Conservation (phyloP, 2,329 filamentous ascomycete genomes). For the Plenodomus biglobosus region DNA sequence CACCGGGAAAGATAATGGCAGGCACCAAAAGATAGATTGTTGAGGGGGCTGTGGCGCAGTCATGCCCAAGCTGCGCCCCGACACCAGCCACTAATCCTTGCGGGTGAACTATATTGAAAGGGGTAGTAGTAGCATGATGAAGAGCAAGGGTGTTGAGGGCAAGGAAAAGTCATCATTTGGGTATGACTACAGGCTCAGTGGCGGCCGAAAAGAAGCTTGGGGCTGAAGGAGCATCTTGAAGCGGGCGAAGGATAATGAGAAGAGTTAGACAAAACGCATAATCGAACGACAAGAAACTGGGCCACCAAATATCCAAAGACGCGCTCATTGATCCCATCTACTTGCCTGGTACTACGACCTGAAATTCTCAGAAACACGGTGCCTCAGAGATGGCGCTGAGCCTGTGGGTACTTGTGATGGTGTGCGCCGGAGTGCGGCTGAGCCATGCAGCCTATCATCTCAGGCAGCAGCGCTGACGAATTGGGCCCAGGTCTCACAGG, state of each 20-base stretch:
- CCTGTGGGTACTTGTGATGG: neutral
- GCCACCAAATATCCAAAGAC: too few relatives aligned
- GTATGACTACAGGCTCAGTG: too few relatives aligned
- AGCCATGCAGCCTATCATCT: conserved; percentile 2
- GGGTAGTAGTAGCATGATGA: neutral
- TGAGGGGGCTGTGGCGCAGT: conserved; percentile 16
- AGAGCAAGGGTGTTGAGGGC: too few relatives aligned
- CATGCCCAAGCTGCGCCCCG: conserved; percentile 8
- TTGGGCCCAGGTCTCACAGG: neutral
- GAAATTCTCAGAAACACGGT: too few relatives aligned
- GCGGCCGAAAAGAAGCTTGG: too few relatives aligned
- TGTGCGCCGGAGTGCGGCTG: conserved; percentile 5
- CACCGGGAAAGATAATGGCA: neutral
- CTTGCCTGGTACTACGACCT: too few relatives aligned
- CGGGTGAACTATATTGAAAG: neutral
- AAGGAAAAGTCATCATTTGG: too few relatives aligned
- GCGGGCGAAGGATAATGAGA: too few relatives aligned
- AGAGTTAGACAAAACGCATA: too few relatives aligned
- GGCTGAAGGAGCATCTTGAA: too few relatives aligned
- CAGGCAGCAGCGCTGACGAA: conserved; percentile 5
- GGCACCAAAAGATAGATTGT: conserved; percentile 1
- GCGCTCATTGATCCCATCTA: too few relatives aligned
- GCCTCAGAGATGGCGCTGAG: neutral
- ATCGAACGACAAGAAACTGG: too few relatives aligned
- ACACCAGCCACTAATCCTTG: neutral